These are phyloP conservation scores for Pseudozyma pruni DNA, from an alignment of 1,284 basidiomycete genomes.

Conservation along the genomic window DNA sequence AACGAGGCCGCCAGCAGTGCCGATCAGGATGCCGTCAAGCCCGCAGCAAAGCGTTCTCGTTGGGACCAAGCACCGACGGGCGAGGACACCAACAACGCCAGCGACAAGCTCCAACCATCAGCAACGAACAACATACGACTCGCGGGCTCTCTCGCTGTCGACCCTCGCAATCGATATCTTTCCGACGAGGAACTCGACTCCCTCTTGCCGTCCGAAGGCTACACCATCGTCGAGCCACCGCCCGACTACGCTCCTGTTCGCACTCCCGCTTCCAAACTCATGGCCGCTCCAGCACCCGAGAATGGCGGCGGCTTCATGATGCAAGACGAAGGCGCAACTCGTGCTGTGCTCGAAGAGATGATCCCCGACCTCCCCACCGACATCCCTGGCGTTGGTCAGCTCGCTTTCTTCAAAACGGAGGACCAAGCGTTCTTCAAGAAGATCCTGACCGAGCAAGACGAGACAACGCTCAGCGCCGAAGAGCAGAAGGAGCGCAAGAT, in stretches of 20 bases:
- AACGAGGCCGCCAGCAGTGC: conserved; percentile 72
- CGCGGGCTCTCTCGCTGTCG: conserved; percentile 63
- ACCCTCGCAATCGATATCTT: conserved; percentile 93
- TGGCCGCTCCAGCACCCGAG: conserved; percentile 73
- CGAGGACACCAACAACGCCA: conserved; percentile 27
- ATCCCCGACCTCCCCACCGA: conserved; percentile 96
- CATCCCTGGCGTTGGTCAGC: conserved; percentile 95
- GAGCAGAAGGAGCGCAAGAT: conserved; percentile 99
- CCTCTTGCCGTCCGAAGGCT: conserved; percentile 86
- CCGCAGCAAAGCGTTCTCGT: conserved; percentile 76
- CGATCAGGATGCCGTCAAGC: conserved; percentile 73
- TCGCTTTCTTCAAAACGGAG: conserved; percentile 98
- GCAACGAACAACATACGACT: conserved; percentile 10
- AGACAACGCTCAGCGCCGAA: conserved; percentile 83
- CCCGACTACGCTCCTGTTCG: conserved; percentile 88
- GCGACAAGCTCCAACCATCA: conserved; percentile 4
- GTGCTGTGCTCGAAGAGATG: conserved; percentile 82
- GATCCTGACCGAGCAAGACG: conserved; percentile 92
- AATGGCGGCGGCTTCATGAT: conserved; percentile 86
- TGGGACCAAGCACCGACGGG: conserved; percentile 87
- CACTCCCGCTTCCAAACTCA: conserved; percentile 79
- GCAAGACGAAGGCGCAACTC: conserved; percentile 90
- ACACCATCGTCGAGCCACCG: conserved; percentile 90
- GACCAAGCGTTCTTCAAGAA: conserved; percentile 98
- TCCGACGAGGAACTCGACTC: conserved; percentile 95